phyloP scores from a whole-genome alignment of 768 basidiomycete genomes.

The Hydnum rufescens region DNA sequence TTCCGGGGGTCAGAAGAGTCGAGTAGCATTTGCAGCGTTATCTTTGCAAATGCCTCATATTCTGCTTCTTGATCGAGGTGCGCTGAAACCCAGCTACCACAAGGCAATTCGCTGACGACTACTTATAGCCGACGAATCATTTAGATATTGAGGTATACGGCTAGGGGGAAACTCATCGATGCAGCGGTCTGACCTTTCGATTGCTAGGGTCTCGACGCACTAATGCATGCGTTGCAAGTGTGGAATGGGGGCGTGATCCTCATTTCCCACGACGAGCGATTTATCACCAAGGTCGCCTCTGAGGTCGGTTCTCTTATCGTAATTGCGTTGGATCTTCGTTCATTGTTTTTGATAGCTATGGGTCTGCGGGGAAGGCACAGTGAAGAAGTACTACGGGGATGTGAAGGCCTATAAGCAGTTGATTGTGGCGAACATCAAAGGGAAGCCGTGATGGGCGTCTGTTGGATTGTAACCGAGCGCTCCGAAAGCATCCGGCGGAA shows the following conservation, averaged over 20 bases:
- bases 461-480: background rate
- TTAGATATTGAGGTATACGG: slow-evolving; percentile 87
- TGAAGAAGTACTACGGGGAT: slow-evolving; percentile 71
- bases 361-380: slow-evolving; percentile 76
- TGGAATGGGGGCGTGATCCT: slow-evolving; percentile 54
- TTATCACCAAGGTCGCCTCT: slow-evolving; percentile 75
- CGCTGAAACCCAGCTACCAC: slow-evolving; percentile 11
- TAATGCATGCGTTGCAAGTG: slow-evolving; percentile 49
- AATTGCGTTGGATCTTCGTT: slow-evolving; percentile 1
- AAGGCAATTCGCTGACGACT: background rate
- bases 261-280: slow-evolving; percentile 90
- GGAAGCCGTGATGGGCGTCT: slow-evolving; percentile 9
- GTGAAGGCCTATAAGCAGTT: slow-evolving; percentile 82
- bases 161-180: slow-evolving; percentile 8
- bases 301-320: slow-evolving; percentile 30
- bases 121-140: slow-evolving; percentile 69
- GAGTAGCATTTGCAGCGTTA: slow-evolving; percentile 79
- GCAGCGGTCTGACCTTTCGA: background rate
- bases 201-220: slow-evolving; percentile 68
- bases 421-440: slow-evolving; percentile 55
- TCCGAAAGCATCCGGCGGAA: background rate
- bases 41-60: slow-evolving; percentile 83
- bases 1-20: slow-evolving; percentile 88
- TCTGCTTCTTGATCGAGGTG: slow-evolving; percentile 82
- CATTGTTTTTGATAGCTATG: slow-evolving; percentile 38